Evolutionary conservation across 192 early-diverging fungal genomes (phyloP).

Genomic region (Backusella australiensis): DNA sequence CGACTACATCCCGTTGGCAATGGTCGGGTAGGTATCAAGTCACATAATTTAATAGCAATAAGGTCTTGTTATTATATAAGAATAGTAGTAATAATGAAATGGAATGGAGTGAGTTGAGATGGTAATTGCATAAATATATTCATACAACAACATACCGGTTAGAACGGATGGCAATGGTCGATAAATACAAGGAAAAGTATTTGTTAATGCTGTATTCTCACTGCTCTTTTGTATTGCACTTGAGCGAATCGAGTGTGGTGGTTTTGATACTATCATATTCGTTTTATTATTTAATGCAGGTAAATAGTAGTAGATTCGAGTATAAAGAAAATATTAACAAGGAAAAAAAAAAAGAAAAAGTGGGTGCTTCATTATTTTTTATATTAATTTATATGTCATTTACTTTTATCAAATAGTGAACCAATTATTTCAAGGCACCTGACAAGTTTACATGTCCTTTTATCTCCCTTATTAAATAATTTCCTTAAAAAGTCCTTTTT

Average conservation of each 20-base stretch:
- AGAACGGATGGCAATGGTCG: constrained; percentile 16
- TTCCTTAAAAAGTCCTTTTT: neutral
- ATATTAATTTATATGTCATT: neutral
- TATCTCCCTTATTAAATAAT: neutral
- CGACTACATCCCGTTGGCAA: constrained; percentile 1
- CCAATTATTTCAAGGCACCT: neutral
- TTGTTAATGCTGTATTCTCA: neutral
- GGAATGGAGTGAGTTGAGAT: neutral
- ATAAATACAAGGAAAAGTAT: no score
- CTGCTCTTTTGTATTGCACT: neutral
- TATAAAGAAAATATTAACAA: neutral
- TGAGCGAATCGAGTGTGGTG: neutral
- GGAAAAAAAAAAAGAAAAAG: neutral
- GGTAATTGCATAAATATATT: neutral
- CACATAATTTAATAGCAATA: constrained; percentile 26
- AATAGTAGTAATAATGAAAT: no score
- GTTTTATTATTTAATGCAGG: no score
- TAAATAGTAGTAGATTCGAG: neutral
- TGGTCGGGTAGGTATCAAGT: constrained; percentile 22
- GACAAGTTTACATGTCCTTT: neutral
- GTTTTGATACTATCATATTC: neutral
- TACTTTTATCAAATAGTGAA: neutral
- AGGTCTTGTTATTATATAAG: neutral
- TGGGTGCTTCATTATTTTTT: neutral
- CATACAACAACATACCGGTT: constrained; percentile 4